Percentiles rank a stretch among this genome's conserved stretches.
These are phyloP conservation scores for Candida ipomoeae DNA, from an alignment of 805 yeast genomes.

Conservation along the genomic window DNA sequence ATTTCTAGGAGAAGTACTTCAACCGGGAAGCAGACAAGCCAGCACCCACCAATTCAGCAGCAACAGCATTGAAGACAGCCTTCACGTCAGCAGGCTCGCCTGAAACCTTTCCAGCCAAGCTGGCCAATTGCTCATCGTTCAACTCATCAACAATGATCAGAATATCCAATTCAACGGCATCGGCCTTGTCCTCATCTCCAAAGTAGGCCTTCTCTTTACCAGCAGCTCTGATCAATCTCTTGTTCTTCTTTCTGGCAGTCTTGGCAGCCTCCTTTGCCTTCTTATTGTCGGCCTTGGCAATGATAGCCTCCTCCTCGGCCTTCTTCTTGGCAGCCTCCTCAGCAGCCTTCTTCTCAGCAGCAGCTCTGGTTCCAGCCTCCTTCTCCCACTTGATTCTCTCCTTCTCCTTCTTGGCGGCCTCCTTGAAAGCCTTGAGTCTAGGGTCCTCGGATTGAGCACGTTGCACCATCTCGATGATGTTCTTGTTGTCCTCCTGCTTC, in stretches of 20 bases:
- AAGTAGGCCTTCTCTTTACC: conserved; percentile 83
- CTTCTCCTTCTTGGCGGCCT: conserved; percentile 90
- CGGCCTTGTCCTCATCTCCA: conserved; percentile 68
- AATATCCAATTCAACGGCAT: conserved; percentile 71
- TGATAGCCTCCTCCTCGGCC: conserved; percentile 58
- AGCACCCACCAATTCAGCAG: conserved; percentile 47
- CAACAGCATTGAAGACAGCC: conserved; percentile 52
- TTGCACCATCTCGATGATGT: conserved; percentile 80
- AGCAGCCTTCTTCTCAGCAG: conserved; percentile 87
- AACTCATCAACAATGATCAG: conserved; percentile 74
- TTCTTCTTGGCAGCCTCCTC: conserved; percentile 75
- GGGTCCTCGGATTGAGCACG: conserved; percentile 90
- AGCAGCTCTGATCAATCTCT: conserved; percentile 77
- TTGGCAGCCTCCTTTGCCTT: conserved; percentile 93
- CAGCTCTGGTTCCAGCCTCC: conserved; percentile 96
- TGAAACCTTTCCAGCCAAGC: conserved; percentile 64
- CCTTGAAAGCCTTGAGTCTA: conserved; percentile 89
- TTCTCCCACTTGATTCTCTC: conserved; percentile 95
- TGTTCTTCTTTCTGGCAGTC: conserved; percentile 96
- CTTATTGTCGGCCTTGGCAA: conserved; percentile 58
- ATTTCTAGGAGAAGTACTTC: conserved; percentile 42
- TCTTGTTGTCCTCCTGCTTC: conserved; percentile 94
- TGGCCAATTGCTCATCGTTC: conserved; percentile 73
- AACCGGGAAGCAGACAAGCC: conserved; percentile 52
- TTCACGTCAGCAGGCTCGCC: conserved; percentile 57